Conservation (phyloP, 352 stramenopile genomes). For the Phytophthora cactorum region DNA sequence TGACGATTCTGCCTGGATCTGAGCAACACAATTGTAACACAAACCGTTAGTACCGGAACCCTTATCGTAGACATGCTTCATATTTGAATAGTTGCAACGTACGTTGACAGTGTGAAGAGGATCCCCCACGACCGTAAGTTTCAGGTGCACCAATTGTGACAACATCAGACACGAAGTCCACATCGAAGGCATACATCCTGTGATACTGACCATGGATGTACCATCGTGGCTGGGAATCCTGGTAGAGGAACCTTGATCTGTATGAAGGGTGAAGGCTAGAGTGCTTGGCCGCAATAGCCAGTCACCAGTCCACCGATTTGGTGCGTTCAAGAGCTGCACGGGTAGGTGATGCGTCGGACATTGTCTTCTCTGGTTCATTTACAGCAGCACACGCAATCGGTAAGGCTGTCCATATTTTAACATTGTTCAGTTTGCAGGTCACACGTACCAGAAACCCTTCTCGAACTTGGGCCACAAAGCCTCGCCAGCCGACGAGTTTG, state of each 20-base stretch:
- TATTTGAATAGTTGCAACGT: not conserved
- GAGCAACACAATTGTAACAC: not conserved
- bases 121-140: not conserved
- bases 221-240: not conserved
- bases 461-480: too few species aligned
- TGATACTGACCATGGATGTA: not conserved
- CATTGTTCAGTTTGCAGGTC: too few species aligned
- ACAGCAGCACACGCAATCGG: too few species aligned
- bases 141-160: slow-evolving; percentile 18
- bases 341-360: too few species aligned
- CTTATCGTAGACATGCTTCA: not conserved
- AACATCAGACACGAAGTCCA: slow-evolving; percentile 24
- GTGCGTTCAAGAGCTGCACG: too few species aligned
- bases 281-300: not conserved
- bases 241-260: not conserved
- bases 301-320: not conserved
- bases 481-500: too few species aligned
- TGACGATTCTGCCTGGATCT: not conserved
- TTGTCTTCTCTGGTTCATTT: too few species aligned
- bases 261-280: not conserved
- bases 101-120: not conserved
- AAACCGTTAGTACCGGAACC: not conserved
- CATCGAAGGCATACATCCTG: slow-evolving; percentile 23
- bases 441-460: too few species aligned
- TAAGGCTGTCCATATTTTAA: too few species aligned